Evolutionary conservation across 2,329 filamentous ascomycete genomes (phyloP).

Genomic region (Sclerotinia trifoliorum): DNA sequence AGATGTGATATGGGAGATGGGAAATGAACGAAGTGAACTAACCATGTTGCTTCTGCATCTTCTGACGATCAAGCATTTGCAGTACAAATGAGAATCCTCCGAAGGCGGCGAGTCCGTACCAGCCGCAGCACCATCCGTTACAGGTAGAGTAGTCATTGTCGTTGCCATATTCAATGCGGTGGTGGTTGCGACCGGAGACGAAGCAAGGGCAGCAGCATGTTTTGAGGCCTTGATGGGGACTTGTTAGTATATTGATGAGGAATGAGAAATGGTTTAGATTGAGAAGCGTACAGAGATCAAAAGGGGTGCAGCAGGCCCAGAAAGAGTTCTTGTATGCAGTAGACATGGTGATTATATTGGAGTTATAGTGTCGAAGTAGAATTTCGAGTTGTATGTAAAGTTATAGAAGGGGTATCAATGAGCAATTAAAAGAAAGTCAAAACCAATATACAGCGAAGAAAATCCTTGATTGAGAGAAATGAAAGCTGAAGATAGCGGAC

Average conservation of each 20-base stretch:
- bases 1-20: background rate
- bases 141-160: conserved; percentile 10
- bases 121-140: conserved; percentile 16
- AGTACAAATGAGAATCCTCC: conserved; percentile 17
- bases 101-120: background rate
- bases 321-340: conserved; percentile 13
- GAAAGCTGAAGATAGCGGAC: background rate
- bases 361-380: background rate
- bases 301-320: conserved; percentile 18
- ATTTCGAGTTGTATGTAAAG: background rate
- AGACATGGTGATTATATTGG: background rate
- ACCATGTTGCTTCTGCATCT: conserved; percentile 21
- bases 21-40: background rate
- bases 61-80: conserved; percentile 18
- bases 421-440: background rate
- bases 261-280: background rate
- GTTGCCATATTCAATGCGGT: conserved; percentile 16
- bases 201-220: conserved; percentile 22
- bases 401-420: background rate
- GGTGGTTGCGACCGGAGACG: conserved; percentile 21
- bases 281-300: conserved; percentile 9
- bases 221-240: background rate
- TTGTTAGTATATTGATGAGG: background rate
- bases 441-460: background rate
- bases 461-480: background rate